Conservation (phyloP, 1,139 yeast genomes). For the Sugiyamaella japonica region DNA sequence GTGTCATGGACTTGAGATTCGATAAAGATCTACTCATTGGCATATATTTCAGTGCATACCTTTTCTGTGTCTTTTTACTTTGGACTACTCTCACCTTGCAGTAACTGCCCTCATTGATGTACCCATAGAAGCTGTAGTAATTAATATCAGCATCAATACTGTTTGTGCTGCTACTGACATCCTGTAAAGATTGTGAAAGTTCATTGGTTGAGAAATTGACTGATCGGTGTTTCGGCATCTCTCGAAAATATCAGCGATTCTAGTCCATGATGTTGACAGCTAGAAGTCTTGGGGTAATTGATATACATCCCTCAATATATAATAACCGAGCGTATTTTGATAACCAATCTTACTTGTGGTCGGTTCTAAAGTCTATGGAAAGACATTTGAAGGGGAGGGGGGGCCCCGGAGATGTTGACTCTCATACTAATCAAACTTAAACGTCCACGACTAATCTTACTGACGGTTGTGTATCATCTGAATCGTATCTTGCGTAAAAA, state of each 20-base stretch:
- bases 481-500: not conserved
- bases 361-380: not conserved
- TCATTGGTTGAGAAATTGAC: not conserved
- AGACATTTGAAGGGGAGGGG: not conserved
- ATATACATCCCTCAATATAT: not conserved
- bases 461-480: not conserved
- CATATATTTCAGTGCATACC: constrained; percentile 71
- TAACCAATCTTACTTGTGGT: not conserved
- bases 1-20: constrained; percentile 37
- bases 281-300: not conserved
- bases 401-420: not conserved
- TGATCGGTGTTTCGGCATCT: not conserved
- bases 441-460: not conserved
- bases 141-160: constrained; percentile 17
- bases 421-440: not conserved
- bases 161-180: not conserved
- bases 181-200: not conserved
- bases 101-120: constrained; percentile 43
- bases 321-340: not conserved
- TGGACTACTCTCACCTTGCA: constrained; percentile 73
- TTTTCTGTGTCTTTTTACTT: constrained; percentile 52
- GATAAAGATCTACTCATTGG: constrained; percentile 17
- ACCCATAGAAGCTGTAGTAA: constrained; percentile 24
- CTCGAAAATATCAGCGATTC: too few species aligned
- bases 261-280: not conserved